Conservation (phyloP, 1,284 basidiomycete species). For the Lignosus rhinocerotis region DNA sequence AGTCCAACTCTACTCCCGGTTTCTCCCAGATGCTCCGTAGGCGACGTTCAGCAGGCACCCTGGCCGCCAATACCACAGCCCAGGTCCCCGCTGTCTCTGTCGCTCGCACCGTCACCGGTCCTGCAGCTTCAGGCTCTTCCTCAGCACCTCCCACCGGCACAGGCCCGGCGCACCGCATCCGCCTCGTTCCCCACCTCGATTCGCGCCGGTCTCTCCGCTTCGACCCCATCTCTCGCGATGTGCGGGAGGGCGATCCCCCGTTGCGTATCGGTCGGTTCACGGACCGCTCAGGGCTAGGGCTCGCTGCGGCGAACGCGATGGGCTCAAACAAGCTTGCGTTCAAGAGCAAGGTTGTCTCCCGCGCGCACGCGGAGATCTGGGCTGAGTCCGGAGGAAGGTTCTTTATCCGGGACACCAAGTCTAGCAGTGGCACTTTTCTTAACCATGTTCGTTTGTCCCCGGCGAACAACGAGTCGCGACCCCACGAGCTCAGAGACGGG, state of each 20-base stretch:
- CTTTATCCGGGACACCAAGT: conserved; percentile 90
- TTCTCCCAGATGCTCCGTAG: conserved; percentile 40
- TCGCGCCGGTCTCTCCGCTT: conserved; percentile 88
- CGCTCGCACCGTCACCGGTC: conserved; percentile 27
- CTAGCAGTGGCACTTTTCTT: conserved; percentile 91
- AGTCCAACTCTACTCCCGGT: conserved; percentile 29
- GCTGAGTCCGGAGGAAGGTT: conserved; percentile 68
- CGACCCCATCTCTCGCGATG: conserved; percentile 88
- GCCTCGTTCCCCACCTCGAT: conserved; percentile 94
- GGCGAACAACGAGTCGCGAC: conserved; percentile 80
- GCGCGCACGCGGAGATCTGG: conserved; percentile 96
- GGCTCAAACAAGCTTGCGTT: conserved; percentile 89
- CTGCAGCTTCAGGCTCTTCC: conserved; percentile 16
- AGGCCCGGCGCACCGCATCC: conserved; percentile 53
- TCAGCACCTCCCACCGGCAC: conserved; percentile 8
- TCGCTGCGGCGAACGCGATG: conserved; percentile 69
- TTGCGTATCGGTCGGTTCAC: conserved; percentile 93
- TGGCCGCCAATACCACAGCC: conserved; percentile 30
- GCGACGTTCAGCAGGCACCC: conserved; percentile 37
- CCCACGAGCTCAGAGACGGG: conserved; percentile 87
- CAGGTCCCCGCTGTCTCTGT: conserved; percentile 32
- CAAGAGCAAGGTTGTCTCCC: conserved; percentile 94
- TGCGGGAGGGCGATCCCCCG: conserved; percentile 65
- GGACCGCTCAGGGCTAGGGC: conserved; percentile 72
- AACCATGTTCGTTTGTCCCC: conserved; percentile 91